Base-by-base conservation (phyloP, 345 rosid genomes). In the Laguncularia racemosa region DNA sequence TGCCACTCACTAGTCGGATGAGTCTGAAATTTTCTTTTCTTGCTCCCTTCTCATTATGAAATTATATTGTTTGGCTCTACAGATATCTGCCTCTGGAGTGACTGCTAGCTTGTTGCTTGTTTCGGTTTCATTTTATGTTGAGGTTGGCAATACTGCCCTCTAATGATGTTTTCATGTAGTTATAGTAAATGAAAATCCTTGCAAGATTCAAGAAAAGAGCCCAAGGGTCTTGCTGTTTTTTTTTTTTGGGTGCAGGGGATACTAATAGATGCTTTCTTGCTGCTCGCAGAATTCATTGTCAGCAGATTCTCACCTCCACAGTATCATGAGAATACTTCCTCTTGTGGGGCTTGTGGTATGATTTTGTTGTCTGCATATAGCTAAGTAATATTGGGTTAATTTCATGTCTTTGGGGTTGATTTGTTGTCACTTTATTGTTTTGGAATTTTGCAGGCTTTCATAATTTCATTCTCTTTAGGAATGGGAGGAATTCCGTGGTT, bases 401-500 rank as follows among this genome's bases (percentile, higher is more conserved):
- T 26, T 16, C 46, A 23, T 48, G 54, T 20, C 44, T n/a, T 53
- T 21, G 50, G 47, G 46, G 19, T 16, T 21, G 13, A 43, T 54
- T 10, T 44, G 19, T 16, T 38, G 28, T 33, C 33, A 17, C 14
- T n/a, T 44, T 17, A 16, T 19, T 38, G 20, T 18, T 28, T 23
- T 4, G 6, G 12, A 21, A 11, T 6, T 59, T 43, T 67, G 50
- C 79, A 92, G 98, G 71, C 71, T 59, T 56, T 84, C 74, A 86
- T 89, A 46, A 68, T 85, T 71, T 16, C 75, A 59, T 89, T 81
- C 75, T 89, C 99, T 51, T 66, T 89, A 69, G 99, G 99, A 58
- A 66, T 89, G 69, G 99, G 99, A 46, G 85, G 96, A 47, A 80
- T 93, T 66, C 97, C 99, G 17, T 93, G 99, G 99, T 44, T 93